These are phyloP conservation scores for Hemileccinum impolitum DNA, from an alignment of 768 basidiomycete species.

Conservation along the genomic window DNA sequence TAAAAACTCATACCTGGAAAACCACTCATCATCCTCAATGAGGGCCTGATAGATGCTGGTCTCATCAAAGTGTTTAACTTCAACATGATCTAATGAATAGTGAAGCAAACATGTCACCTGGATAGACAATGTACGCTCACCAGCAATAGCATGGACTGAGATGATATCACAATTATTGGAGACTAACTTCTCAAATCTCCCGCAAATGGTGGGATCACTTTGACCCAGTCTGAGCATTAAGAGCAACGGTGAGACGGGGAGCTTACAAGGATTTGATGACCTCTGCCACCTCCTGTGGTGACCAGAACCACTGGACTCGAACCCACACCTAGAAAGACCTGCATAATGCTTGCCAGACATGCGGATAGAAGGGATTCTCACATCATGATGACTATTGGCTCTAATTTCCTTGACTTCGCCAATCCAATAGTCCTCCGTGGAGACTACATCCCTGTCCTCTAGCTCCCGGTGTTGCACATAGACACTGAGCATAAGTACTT, in stretches of 20 bases:
- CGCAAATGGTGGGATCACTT: conserved; percentile 41
- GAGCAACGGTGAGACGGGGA: not conserved
- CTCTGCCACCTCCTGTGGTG: conserved; percentile 42
- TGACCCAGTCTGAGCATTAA: not conserved
- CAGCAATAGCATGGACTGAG: conserved; percentile 42
- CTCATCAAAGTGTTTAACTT: conserved; percentile 39
- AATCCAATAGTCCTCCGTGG: conserved; percentile 48
- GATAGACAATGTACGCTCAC: conserved; percentile 27
- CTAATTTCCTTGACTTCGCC: conserved; percentile 48
- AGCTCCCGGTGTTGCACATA: conserved; percentile 26
- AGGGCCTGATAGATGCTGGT: conserved; percentile 32
- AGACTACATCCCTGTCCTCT: conserved; percentile 9
- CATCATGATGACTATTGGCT: conserved; percentile 24
- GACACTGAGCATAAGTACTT: conserved; percentile 27
- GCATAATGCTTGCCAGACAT: not conserved
- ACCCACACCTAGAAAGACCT: conserved; percentile 45
- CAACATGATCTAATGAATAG: conserved; percentile 30
- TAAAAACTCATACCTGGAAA: conserved; percentile 43
- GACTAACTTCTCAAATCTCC: conserved; percentile 45
- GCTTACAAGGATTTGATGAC: conserved; percentile 50
- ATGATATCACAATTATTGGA: conserved; percentile 51
- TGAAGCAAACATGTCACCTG: not conserved
- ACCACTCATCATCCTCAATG: conserved; percentile 46
- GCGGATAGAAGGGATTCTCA: conserved; percentile 14
- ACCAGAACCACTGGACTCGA: conserved; percentile 54